Base-by-base conservation (phyloP, 1,139 yeast species). In the Taiozyma sp. region DNA sequence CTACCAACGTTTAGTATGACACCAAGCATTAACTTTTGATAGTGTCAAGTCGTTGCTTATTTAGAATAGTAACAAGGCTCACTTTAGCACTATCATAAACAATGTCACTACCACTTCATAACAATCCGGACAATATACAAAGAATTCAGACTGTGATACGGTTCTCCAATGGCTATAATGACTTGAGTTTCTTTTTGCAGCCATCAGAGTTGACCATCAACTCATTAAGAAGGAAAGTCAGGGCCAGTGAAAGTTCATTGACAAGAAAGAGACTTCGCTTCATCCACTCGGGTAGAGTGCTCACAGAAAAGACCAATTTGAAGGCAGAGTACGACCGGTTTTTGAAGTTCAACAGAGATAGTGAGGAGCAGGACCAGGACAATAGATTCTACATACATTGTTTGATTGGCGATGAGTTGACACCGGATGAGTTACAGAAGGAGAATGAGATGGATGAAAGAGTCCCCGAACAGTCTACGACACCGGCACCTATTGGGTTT, bases 401-500 rank as follows among this genome's bases (percentile, higher is more conserved):
- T 69, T 79, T 88, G 7, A 75, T 89, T 6, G 96, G 97, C 4
- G 95, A 87, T 47, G 76, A 72, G 29, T 64, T 89, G 50, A 73
- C 80, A 0, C 64, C 70, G 0, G 76, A 72, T n/a, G 89, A 87
- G 62, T 68, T 89, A 42, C 75, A 72, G 1, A 73, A 80, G 49
- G 96, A 88, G 59, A 82, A 77, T 50, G 77, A 76, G 51, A 59
- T 80, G 51, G 95, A 86, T 61, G 75, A 74, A 47, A 61, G 65
- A 45, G 75, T 74, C 0, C 77, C 75, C 30, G 73, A 73, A 26
- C 68, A 70, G 47, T 63, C 73, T 6, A 76, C 84, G 1, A 77
- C 86, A 0, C 90, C 93, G 1, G 89, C 87, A 46, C 87, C 87
- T 7, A 79, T 85, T 13, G 97, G 97, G 3, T 88, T 90, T 66